Percentiles rank a stretch among this genome's conserved stretches.
These are phyloP conservation scores for Coniochaeta pulveracea DNA, from an alignment of 2,329 filamentous ascomycete species.

Conservation along the genomic window DNA sequence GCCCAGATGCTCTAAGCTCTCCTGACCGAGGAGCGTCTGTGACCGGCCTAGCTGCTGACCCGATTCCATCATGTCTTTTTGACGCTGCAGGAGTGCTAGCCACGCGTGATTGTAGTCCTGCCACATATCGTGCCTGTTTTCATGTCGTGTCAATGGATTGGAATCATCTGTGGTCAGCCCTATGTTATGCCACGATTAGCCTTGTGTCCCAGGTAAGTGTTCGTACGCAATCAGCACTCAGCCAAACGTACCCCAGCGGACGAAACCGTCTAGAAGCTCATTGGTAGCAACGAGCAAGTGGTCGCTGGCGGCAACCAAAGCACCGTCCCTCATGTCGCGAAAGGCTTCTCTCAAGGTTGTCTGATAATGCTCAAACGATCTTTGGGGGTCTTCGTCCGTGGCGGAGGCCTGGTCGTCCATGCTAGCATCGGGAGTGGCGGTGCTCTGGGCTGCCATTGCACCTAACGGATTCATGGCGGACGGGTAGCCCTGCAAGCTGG, in stretches of 20 bases:
- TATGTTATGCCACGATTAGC: slow-evolving; percentile 23
- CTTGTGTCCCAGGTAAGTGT: no score
- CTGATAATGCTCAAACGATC: slow-evolving; percentile 58
- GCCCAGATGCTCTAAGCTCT: slow-evolving; percentile 66
- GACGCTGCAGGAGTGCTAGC: slow-evolving; percentile 72
- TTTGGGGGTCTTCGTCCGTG: slow-evolving; percentile 45
- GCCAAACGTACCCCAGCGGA: slow-evolving; percentile 37
- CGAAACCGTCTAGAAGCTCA: slow-evolving; percentile 44
- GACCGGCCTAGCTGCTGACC: slow-evolving; percentile 44
- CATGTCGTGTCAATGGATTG: slow-evolving; percentile 57
- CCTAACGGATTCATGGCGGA: slow-evolving; percentile 33
- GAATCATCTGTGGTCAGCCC: slow-evolving; percentile 73
- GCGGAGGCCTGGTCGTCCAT: slow-evolving; percentile 49
- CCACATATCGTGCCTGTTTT: slow-evolving; percentile 77
- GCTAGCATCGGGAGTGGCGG: slow-evolving; percentile 28
- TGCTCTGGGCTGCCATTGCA: slow-evolving; percentile 29
- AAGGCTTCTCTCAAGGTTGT: slow-evolving; percentile 56
- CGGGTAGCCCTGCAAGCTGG: slow-evolving; percentile 38
- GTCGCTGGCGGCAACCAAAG: slow-evolving; percentile 37
- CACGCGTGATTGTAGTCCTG: slow-evolving; percentile 90
- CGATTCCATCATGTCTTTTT: slow-evolving; percentile 62
- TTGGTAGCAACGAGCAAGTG: slow-evolving; percentile 40
- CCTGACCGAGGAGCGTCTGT: slow-evolving; percentile 55
- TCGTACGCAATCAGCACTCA: no score
- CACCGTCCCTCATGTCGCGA: slow-evolving; percentile 50